Evolutionary conservation across 768 basidiomycete genomes (phyloP), one percentile per base, ranked within the genome.

Genomic region (Peribolospora kevripleyi): DNA sequence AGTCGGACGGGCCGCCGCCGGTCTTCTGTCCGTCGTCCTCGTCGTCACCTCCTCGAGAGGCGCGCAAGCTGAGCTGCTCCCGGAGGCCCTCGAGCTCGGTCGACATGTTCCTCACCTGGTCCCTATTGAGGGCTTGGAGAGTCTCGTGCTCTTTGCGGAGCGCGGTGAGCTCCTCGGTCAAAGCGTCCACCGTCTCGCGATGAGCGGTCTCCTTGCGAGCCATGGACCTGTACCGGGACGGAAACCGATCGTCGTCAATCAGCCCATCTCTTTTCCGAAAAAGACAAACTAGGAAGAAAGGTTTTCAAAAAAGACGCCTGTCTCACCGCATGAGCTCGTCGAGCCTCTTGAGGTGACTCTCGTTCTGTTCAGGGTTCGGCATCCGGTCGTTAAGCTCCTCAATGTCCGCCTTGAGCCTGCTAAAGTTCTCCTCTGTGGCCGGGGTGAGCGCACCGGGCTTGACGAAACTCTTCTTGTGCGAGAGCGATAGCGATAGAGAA

Each of bases 191-290:
- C 36, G 75, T 65, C 63, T 91, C 84, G 42, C 78, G 77, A 65
- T 97, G 91, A 42, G 78, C 73, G 4, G 84, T 81, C 66, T 98
- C 93, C 66, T 97, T 97, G 70, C 84, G 81, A 3, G 90, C 90
- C 91, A 97, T 95, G 3, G 91, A 85, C 59, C 87, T 93, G 56
- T 9, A 61, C 48, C 49, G 7, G 39, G 46, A 54, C 7, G 58
- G 58, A 48, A 56, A 63, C 42, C 42, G 55, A 57, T 38, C 48
- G 49, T 40, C 51, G 46, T 57, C 61, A 25, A 25, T 25, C 25
- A 25, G 25, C 25, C 25, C 25, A 25, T 25, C 25, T 25, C 25
- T 25, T 25, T 25, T 25, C 25, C 25, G 25, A 25, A 25, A 25
- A 25, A 25, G 54, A 41, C 48, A 52, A 51, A 39, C 46, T n/a